Evolutionary conservation across 257 asterid genomes (phyloP), one percentile per base, ranked within the genome.

Genomic region (Solanum bulbocastanum): DNA sequence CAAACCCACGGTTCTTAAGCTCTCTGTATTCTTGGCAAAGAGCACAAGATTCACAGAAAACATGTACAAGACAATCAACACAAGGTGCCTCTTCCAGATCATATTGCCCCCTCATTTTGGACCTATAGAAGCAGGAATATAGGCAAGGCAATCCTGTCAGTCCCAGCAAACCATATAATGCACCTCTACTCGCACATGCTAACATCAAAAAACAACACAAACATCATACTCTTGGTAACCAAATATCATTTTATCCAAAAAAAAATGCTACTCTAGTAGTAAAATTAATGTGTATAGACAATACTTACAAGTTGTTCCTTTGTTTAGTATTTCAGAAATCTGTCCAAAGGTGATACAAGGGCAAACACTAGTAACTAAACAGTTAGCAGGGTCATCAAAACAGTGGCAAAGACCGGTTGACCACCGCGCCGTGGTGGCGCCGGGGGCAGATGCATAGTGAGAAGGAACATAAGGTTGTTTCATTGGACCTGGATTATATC

Each of bases 1-100:
- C 89, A 36, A 89, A 87, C 30, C 91, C 91, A 33, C 91, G 91
- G 37, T 87, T 62, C 86, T 87, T 87, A 32, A 89, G 91, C 87
- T 89, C 91, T 33, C 91, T 72, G 83, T 87, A 86, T 62, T 89
- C 90, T 86, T 89, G 90, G 60, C 90, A 89, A 83, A 89, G 74
- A 25, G 90, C 74, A 89, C 90, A 89, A 42, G 40, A 10, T 49
- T 89, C 90, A 72, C 90, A 89, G 8, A 65, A 81, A 65, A 49
- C 87, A 4, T 89, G 90, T 9, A 89, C 69, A 12, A 86, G 85
- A 74, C 89, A 89, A 89, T 89, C 90, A 58, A 60, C 83, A 73
- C 88, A 86, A 40, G 91, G 91, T 23, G 72, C 86, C 27, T 89
- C 91, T 18, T 75, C 87, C 68, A 89, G 81, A 73, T 87, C 88